Conservation (phyloP, 2,329 filamentous ascomycete species). For the Fusarium annulatum region DNA sequence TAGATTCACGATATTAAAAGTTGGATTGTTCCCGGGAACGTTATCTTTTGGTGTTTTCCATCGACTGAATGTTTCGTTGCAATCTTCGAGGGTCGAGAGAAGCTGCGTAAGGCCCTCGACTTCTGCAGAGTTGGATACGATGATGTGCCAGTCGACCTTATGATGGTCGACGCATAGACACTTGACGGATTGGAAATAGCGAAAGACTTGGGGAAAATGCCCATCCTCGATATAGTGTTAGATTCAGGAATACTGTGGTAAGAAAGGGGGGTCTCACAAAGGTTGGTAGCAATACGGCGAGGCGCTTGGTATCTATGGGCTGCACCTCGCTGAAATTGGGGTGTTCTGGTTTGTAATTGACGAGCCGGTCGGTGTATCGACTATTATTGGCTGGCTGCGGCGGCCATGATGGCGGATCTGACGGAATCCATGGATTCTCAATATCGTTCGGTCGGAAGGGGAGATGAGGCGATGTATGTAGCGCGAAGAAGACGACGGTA, state of each 20-base stretch:
- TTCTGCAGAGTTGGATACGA: not conserved
- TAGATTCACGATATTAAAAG: not conserved
- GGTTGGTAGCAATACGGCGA: not conserved
- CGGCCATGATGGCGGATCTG: not conserved
- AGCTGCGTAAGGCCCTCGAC: not conserved
- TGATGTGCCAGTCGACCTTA: not conserved
- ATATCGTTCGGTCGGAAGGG: not conserved
- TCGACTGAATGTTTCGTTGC: not conserved
- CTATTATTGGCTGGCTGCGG: not conserved
- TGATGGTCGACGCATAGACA: not conserved
- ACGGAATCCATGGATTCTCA: not conserved
- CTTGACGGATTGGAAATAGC: not conserved
- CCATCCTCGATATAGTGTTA: not conserved
- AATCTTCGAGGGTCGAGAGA: not conserved
- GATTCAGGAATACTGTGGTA: rapidly evolving
- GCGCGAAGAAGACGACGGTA: not conserved
- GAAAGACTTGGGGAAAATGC: not conserved
- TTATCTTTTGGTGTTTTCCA: not conserved
- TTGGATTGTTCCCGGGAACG: not conserved
- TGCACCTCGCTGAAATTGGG: not conserved
- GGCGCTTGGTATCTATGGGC: not conserved
- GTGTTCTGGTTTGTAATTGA: not conserved
- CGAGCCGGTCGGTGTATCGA: not conserved
- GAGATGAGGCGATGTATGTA: not conserved
- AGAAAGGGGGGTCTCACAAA: not conserved